Base-by-base conservation (phyloP, 2,329 filamentous ascomycete genomes). In the Sclerotiophoma versabilis region DNA sequence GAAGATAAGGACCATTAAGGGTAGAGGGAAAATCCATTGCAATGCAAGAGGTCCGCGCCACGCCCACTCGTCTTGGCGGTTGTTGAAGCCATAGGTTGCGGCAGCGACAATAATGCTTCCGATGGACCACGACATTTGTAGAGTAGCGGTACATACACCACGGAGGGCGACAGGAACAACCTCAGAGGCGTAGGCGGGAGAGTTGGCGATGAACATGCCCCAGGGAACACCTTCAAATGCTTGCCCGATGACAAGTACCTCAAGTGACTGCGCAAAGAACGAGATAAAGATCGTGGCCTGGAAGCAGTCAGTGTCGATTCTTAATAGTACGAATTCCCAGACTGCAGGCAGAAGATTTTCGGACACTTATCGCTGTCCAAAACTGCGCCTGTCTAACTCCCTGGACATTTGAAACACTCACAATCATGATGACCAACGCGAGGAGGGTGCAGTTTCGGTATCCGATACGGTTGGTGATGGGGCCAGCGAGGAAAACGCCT, bases 121-220 rank as follows among this genome's bases (percentile, higher is more conserved):
- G 64, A 87, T 83, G 15, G 84, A 82, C 84, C 84, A 87, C 73
- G 83, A 84, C 83, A 87, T 85, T 70, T 87, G 84, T 62, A 87
- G 65, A 77, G 83, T 86, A 67, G 84, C 81, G 3, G 84, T 87
- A 2, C 79, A 80, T 10, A 82, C 80, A 47, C 81, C 84, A 68
- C 84, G 75, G 51, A 87, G 73, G 60, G 74, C 75, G 43, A 87
- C 78, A 4, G 84, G 84, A 3, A 86, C 83, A 48, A 87, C 84
- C 70, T 87, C 85, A 62, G 73, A 74, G 64, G 80, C 84, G 72
- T 87, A 87, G 7, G 84, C 84, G 1, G 84, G 84, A 3, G 84
- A 80, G 65, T 86, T 86, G 64, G 84, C 83, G 61, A 86, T 84
- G 67, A 87, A 87, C 65, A 87, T 80, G 14, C 85, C 84, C 84